phyloP scores from a whole-genome alignment of 2,329 filamentous ascomycete species.

The Leptodontidium sp. region DNA sequence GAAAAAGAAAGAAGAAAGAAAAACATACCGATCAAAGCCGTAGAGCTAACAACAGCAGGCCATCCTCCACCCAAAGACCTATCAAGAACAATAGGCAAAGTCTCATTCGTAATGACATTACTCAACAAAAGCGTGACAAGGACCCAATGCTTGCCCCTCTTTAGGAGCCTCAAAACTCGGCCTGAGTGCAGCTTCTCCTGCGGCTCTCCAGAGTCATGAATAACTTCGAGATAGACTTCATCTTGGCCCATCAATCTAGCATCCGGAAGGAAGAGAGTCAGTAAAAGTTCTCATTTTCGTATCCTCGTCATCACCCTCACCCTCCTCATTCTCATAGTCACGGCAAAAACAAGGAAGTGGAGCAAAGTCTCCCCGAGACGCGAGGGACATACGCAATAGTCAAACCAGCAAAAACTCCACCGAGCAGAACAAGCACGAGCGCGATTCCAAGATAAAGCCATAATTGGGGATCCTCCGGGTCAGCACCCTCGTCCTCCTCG shows the following conservation, averaged over 20 bases:
- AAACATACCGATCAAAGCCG: conserved; percentile 83
- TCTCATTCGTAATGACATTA: conserved; percentile 98
- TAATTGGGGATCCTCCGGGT: conserved; percentile 68
- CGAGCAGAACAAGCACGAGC: conserved; percentile 82
- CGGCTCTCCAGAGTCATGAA: conserved; percentile 83
- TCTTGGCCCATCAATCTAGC: conserved; percentile 67
- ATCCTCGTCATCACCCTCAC: background rate
- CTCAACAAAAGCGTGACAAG: conserved; percentile 91
- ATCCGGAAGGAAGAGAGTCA: background rate
- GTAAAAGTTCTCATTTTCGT: background rate
- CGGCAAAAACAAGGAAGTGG: background rate
- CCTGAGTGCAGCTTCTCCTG: conserved; percentile 87
- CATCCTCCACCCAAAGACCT: conserved; percentile 92
- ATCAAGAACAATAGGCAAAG: conserved; percentile 92
- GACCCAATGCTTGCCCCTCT: conserved; percentile 97
- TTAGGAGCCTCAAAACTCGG: conserved; percentile 80
- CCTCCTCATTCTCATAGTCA: background rate
- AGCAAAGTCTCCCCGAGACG: too few relatives aligned
- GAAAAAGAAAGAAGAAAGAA: too few relatives aligned
- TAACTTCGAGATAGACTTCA: conserved; percentile 96
- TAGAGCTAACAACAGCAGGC: conserved; percentile 92
- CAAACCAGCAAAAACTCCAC: conserved; percentile 92
- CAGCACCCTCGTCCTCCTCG: conserved; percentile 32
- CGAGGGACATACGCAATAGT: conserved; percentile 76
- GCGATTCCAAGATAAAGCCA: conserved; percentile 86